phyloP scores from a whole-genome alignment of 345 rosid genomes.

The Aegle marmelos region DNA sequence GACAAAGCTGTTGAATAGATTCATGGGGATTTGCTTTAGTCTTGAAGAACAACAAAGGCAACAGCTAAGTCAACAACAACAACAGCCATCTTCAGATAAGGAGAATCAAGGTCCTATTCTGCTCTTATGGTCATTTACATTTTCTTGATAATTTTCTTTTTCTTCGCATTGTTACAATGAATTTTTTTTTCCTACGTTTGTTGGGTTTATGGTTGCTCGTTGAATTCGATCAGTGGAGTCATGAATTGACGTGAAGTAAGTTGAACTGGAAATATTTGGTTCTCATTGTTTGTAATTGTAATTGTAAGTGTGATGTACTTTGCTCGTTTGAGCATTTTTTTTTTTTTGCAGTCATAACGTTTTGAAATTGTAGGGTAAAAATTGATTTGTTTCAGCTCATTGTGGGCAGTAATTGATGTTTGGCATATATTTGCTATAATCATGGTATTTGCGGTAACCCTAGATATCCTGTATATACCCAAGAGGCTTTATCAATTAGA shows the following conservation, averaged over 20 bases:
- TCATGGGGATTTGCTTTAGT: slow-evolving; percentile 54
- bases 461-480: no score
- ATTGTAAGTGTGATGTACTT: background rate
- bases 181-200: no score
- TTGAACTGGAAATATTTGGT: background rate
- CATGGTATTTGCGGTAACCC: no score
- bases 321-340: background rate
- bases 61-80: background rate
- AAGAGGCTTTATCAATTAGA: background rate
- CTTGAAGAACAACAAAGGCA: slow-evolving; percentile 19
- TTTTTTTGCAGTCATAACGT: background rate
- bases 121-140: background rate
- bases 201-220: background rate
- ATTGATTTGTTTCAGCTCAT: background rate
- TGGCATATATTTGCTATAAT: background rate
- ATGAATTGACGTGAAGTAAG: background rate
- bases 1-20: slow-evolving; percentile 3
- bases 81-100: background rate
- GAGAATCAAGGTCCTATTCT: background rate
- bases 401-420: background rate
- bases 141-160: background rate
- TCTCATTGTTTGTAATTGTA: background rate
- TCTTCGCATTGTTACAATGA: background rate
- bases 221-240: background rate
- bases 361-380: background rate